Percentiles rank a stretch among this genome's conserved stretches.
phyloP scores from a whole-genome alignment of 306 rosid species.

The Glycyrrhiza uralensis region DNA sequence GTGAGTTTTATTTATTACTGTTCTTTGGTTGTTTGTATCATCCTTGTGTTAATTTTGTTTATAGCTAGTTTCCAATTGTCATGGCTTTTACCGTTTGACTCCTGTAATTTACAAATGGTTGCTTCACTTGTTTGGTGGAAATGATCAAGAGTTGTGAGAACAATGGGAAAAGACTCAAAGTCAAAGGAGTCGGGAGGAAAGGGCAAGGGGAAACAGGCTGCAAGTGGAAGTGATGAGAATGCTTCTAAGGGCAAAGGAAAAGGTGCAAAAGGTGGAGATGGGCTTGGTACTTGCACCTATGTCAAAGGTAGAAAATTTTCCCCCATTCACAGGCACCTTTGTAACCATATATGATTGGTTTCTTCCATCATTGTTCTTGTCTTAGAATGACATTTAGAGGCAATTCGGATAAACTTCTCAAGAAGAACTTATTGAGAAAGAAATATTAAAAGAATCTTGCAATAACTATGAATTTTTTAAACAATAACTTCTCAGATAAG shows the following conservation, averaged over 20 bases:
- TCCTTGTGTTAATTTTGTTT: background rate
- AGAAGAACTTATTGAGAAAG: too few species aligned
- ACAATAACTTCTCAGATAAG: too few species aligned
- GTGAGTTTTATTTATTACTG: background rate
- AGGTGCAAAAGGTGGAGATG: constrained; percentile 71
- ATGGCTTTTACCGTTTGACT: background rate
- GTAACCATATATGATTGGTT: background rate
- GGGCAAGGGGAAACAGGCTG: constrained; percentile 87
- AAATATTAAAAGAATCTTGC: too few species aligned
- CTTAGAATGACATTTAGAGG: background rate
- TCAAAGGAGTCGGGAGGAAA: constrained; percentile 64
- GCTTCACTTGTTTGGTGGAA: constrained; percentile 16
- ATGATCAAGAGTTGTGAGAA: constrained; percentile 25
- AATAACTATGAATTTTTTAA: too few species aligned
- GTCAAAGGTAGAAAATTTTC: constrained; percentile 60
- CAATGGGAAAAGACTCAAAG: constrained; percentile 88
- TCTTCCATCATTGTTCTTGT: background rate
- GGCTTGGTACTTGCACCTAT: constrained; percentile 96
- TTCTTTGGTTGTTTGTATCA: constrained; percentile 1
- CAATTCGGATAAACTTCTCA: too few species aligned
- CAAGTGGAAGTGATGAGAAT: constrained; percentile 67
- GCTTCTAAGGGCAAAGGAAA: constrained; percentile 89
- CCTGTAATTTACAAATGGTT: background rate
- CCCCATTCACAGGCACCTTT: background rate
- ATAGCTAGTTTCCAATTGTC: background rate